Conservation (phyloP, 768 basidiomycete species). For the Hypholoma fasciculare region DNA sequence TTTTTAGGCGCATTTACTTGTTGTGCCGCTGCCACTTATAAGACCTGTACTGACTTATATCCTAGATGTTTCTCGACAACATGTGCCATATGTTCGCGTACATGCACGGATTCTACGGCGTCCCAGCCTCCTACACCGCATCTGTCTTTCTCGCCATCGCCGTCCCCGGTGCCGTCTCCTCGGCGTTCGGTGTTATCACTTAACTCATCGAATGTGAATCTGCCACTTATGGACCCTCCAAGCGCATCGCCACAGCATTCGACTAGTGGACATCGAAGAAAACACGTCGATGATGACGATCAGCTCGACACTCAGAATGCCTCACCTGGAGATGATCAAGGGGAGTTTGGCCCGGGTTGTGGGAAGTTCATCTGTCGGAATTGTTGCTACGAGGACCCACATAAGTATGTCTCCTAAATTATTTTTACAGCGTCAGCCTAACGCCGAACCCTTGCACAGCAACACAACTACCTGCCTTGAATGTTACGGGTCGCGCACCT, state of each 20-base stretch:
- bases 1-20: not conserved
- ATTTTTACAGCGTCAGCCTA: not conserved
- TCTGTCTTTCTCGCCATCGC: slow-evolving; percentile 37
- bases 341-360: slow-evolving; percentile 34
- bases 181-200: slow-evolving; percentile 28
- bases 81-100: slow-evolving; percentile 46
- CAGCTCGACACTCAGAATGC: not conserved
- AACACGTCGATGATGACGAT: slow-evolving; percentile 24
- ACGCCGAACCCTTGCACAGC: slow-evolving; percentile 18
- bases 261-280: slow-evolving; percentile 24
- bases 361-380: slow-evolving; percentile 41
- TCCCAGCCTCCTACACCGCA: slow-evolving; percentile 39
- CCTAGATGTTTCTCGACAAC: slow-evolving; percentile 39
- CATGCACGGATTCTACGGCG: slow-evolving; percentile 35
- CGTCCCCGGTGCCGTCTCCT: slow-evolving; percentile 29
- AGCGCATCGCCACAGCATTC: not conserved
- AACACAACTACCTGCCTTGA: slow-evolving; percentile 39
- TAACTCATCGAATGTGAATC: slow-evolving; percentile 28
- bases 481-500: slow-evolving; percentile 27
- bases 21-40: slow-evolving; percentile 1
- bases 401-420: slow-evolving; percentile 30
- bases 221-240: slow-evolving; percentile 8
- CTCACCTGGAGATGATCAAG: slow-evolving; percentile 9
- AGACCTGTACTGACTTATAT: not conserved
- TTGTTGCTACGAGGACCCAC: slow-evolving; percentile 43